These are phyloP conservation scores for Naganishia kalamii DNA, from an alignment of 768 basidiomycete genomes.

Conservation along the genomic window DNA sequence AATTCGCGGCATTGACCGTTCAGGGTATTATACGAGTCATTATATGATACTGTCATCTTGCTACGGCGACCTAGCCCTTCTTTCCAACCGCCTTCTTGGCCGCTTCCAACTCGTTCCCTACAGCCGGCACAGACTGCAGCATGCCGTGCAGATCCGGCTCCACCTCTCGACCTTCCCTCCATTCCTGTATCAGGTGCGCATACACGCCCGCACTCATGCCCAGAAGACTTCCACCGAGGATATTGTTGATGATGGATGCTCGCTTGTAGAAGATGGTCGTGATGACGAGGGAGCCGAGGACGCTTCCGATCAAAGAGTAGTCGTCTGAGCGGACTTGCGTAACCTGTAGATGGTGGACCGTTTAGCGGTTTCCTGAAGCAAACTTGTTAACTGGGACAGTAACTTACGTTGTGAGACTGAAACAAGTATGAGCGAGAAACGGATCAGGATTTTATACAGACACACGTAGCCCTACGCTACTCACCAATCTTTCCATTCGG, in stretches of 20 bases:
- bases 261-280: slow-evolving; percentile 41
- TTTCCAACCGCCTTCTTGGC: slow-evolving; percentile 14
- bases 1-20: neutral
- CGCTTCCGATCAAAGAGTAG: slow-evolving; percentile 42
- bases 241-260: slow-evolving; percentile 33
- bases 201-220: slow-evolving; percentile 38
- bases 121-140: slow-evolving; percentile 8
- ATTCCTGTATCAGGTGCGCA: slow-evolving; percentile 32
- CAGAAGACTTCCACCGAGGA: slow-evolving; percentile 39
- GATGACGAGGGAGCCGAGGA: slow-evolving; percentile 31
- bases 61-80: neutral
- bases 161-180: slow-evolving; percentile 34
- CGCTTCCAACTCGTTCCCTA: slow-evolving; percentile 7
- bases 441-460: neutral
- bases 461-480: slow-evolving; percentile 2
- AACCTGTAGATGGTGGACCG: neutral
- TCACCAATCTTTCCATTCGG: slow-evolving; percentile 33
- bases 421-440: neutral
- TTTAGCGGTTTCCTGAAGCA: neutral
- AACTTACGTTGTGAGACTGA: slow-evolving; percentile 24
- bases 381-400: too few species aligned
- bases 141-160: slow-evolving; percentile 28
- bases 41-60: neutral
- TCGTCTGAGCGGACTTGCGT: slow-evolving; percentile 40
- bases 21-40: neutral